A percentile compares a stretch with the other conserved stretches of the same genome.
phyloP scores from a whole-genome alignment of 2,329 filamentous ascomycete genomes.

The Stagonosporopsis rhizophila region DNA sequence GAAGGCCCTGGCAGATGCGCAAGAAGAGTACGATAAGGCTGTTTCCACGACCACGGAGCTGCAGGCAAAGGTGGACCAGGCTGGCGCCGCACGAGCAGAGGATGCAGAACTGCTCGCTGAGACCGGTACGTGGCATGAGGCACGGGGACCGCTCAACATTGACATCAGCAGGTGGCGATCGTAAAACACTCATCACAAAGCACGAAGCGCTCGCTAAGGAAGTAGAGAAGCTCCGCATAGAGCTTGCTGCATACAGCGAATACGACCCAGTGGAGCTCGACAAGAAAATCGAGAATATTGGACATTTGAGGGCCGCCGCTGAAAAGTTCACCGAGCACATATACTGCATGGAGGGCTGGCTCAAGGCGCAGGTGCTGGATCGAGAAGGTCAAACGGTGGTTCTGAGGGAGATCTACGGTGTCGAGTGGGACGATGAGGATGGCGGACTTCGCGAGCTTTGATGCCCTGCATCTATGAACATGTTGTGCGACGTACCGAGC shows the following conservation, averaged over 20 bases:
- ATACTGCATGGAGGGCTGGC: constrained; percentile 55
- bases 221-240: constrained; percentile 47
- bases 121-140: constrained; percentile 28
- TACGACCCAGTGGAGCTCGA: constrained; percentile 56
- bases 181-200: constrained; percentile 49
- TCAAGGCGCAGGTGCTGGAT: constrained; percentile 50
- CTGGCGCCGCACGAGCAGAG: constrained; percentile 47
- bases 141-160: not conserved
- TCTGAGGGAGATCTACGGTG: constrained; percentile 58
- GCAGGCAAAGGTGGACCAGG: constrained; percentile 50
- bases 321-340: constrained; percentile 55
- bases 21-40: constrained; percentile 50
- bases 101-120: constrained; percentile 49
- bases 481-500: not conserved
- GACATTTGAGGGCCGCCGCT: constrained; percentile 36
- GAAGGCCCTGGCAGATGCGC: constrained; percentile 45
- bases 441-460: constrained; percentile 55
- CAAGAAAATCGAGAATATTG: constrained; percentile 46
- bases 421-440: constrained; percentile 62
- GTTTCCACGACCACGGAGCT: constrained; percentile 47
- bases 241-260: constrained; percentile 55
- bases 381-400: constrained; percentile 53
- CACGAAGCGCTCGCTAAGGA: constrained; percentile 48
- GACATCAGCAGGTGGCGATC: constrained; percentile 32
- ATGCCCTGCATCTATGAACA: not conserved